These are phyloP conservation scores for Pythium coloratum DNA, from an alignment of 352 stramenopile species.

Conservation along the genomic window DNA sequence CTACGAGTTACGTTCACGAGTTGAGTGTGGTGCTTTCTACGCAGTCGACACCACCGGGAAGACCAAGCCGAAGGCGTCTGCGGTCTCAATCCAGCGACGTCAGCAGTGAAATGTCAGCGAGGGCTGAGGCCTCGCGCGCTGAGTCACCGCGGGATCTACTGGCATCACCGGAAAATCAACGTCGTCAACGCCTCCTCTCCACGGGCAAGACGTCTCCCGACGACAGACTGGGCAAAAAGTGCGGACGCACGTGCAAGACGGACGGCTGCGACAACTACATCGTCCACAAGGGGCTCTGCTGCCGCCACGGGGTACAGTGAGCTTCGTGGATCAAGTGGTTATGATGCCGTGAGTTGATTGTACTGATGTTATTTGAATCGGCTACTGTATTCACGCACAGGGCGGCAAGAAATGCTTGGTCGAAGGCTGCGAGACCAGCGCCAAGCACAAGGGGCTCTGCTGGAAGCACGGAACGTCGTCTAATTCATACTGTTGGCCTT, in stretches of 20 bases:
- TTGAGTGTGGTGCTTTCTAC: too few relatives aligned
- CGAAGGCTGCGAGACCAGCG: slow-evolving; percentile 36
- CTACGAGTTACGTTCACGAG: too few relatives aligned
- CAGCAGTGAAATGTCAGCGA: too few relatives aligned
- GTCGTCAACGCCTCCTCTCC: too few relatives aligned
- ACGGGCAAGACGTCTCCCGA: too few relatives aligned
- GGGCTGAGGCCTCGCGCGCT: too few relatives aligned
- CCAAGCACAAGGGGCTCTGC: slow-evolving; percentile 42
- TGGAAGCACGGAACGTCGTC: slow-evolving; percentile 44
- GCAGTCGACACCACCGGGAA: too few relatives aligned
- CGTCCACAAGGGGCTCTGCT: slow-evolving; percentile 41
- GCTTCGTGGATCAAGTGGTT: not conserved
- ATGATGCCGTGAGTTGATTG: not conserved
- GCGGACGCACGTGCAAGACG: slow-evolving; percentile 29
- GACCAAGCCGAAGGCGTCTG: too few relatives aligned
- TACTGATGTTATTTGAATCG: not conserved
- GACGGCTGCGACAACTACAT: slow-evolving; percentile 43
- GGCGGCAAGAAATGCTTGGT: slow-evolving; percentile 45
- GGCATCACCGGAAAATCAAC: too few relatives aligned
- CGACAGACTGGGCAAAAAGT: not conserved
- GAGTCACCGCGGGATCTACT: too few relatives aligned
- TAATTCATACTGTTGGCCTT: not conserved
- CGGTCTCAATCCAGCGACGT: too few relatives aligned
- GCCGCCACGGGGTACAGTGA: slow-evolving; percentile 37
- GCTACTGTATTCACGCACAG: slow-evolving; percentile 11